Evolutionary conservation across 2,329 filamentous ascomycete species (phyloP).

Genomic region (Xylariales sp.): DNA sequence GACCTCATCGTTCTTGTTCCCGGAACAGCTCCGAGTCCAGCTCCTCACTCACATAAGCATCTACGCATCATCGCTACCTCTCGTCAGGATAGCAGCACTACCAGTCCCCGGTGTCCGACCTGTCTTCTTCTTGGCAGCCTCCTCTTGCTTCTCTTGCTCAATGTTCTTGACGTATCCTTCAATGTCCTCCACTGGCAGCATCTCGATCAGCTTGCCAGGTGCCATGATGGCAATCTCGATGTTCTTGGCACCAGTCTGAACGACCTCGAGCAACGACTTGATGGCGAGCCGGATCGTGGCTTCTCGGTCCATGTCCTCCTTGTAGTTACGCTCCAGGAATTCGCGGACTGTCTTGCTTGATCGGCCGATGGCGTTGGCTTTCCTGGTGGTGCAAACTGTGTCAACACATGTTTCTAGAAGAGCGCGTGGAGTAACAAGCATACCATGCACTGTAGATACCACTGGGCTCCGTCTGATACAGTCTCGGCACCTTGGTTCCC

Average conservation of each 20-base stretch:
- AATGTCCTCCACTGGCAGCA: constrained; percentile 92
- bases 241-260: constrained; percentile 98
- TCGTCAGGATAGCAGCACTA: constrained; percentile 69
- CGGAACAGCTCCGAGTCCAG: too few species aligned
- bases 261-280: constrained; percentile 96
- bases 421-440: constrained; percentile 27
- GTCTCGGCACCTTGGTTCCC: constrained; percentile 77
- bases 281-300: constrained; percentile 94
- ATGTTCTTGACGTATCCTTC: constrained; percentile 98
- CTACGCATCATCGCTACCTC: constrained; percentile 36
- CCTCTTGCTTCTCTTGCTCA: constrained; percentile 98
- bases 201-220: constrained; percentile 84
- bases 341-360: constrained; percentile 99
- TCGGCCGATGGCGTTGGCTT: constrained; percentile 96
- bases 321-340: constrained; percentile 98
- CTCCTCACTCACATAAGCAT: not conserved
- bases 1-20: too few species aligned
- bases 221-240: constrained; percentile 99
- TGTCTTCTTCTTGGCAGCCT: constrained; percentile 95
- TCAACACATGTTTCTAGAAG: too few species aligned
- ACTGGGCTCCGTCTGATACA: constrained; percentile 99
- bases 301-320: constrained; percentile 94
- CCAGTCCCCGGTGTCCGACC: constrained; percentile 67
- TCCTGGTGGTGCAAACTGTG: too few species aligned
- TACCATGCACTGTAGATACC: constrained; percentile 99